Percentiles rank a stretch among this genome's conserved stretches.
Conservation (phyloP, 2,329 filamentous ascomycete genomes). For the Geosmithia morbida region DNA sequence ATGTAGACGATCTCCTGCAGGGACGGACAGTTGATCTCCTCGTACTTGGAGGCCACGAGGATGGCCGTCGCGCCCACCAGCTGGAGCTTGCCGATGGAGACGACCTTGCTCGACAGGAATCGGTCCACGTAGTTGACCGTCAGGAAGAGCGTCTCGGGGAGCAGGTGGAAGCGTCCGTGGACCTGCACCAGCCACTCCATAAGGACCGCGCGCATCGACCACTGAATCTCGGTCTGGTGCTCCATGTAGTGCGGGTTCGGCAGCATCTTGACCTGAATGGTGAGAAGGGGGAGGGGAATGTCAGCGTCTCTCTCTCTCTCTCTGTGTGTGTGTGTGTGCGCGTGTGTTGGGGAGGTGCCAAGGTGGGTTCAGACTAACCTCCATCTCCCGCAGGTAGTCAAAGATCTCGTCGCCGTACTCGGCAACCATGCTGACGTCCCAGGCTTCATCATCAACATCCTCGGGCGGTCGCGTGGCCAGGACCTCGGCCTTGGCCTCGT, state of each 20-base stretch:
- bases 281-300: neutral
- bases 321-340: slow-evolving; percentile 4
- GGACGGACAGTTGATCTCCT: slow-evolving; percentile 96
- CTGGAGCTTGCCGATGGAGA: slow-evolving; percentile 89
- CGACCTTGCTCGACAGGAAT: slow-evolving; percentile 86
- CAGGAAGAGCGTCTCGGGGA: slow-evolving; percentile 90
- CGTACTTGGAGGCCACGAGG: slow-evolving; percentile 93
- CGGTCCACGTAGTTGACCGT: slow-evolving; percentile 95
- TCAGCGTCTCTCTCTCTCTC: no score
- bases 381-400: slow-evolving; percentile 74
- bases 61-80: slow-evolving; percentile 92
- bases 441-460: slow-evolving; percentile 76
- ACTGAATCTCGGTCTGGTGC: slow-evolving; percentile 90
- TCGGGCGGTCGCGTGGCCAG: slow-evolving; percentile 54
- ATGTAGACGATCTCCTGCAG: slow-evolving; percentile 95
- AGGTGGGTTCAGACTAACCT: slow-evolving; percentile 40
- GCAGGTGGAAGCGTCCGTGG: slow-evolving; percentile 75
- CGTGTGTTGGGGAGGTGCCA: slow-evolving; percentile 1
- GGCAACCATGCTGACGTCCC: slow-evolving; percentile 94
- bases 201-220: slow-evolving; percentile 94
- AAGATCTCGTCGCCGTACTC: slow-evolving; percentile 97
- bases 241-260: slow-evolving; percentile 96
- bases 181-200: slow-evolving; percentile 99
- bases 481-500: slow-evolving; percentile 48
- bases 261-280: slow-evolving; percentile 53